Base-by-base conservation (phyloP, 1,284 basidiomycete species). In the Moesziomyces antarcticus region DNA sequence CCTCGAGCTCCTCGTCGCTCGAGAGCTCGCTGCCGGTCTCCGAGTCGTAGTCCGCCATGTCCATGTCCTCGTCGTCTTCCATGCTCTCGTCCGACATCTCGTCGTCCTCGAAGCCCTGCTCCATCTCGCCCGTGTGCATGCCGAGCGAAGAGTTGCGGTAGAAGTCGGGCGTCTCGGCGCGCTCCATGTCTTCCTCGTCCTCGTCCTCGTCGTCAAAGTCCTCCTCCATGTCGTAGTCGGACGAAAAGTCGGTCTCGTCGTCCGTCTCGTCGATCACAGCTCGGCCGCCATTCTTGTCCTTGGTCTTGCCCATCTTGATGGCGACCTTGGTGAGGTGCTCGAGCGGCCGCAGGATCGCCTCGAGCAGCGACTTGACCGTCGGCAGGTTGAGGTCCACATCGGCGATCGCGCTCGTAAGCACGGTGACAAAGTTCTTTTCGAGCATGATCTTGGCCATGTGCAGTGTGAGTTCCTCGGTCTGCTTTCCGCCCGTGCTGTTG, bases 381-480 rank as follows among this genome's bases (percentile, higher is more conserved):
- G 97, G 97, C 85, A 95, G 96, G 83, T 97, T 97, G 54, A 98
- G 88, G 82, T 99, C 97, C 41, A 97, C 90, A 60, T 99, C 97
- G 8, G 93, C 91, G 10, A 98, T 88, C 13, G 94, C 92, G 52
- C 88, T 91, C 0, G 97, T 98, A 35, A 99, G 87, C 4, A 92
- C 91, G 7, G 91, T 88, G 21, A 98, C 97, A 79, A 93, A 97
- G 82, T 93, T 94, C 87, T 98, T 97, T 87, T 99, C 97, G 47
- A 99, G 86, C 97, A 99, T 99, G 70, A 95, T 89, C 86, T 98
- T 99, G 44, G 97, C 94, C 61, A 98, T 89, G 72, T 97, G 94
- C 18, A 94, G 91, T 3, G 92, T 91, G 13, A 89, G 87, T 52
- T 97, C 95, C 45, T 95, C 92, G 62, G 89, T 66, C 49, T 70